phyloP scores from a whole-genome alignment of 257 asterid species.

The Eucommia ulmoides region DNA sequence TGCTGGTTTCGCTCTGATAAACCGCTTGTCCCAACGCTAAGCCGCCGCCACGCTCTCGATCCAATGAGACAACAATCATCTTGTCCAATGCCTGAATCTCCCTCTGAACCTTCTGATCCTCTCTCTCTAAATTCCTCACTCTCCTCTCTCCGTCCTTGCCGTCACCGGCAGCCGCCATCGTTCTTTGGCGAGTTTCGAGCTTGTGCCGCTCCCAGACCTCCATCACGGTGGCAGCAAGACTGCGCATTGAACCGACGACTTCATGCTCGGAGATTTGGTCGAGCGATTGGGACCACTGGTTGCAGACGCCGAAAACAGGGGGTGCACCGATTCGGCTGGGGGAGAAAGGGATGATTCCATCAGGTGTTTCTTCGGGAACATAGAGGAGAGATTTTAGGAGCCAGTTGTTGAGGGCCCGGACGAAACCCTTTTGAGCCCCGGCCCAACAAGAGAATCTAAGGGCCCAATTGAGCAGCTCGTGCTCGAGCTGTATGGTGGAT shows the following conservation, averaged over 20 bases:
- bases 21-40: slow-evolving; percentile 49
- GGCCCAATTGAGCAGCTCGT: slow-evolving; percentile 73
- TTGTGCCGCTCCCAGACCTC: slow-evolving; percentile 77
- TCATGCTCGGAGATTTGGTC: slow-evolving; percentile 75
- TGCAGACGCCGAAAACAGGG: slow-evolving; percentile 61
- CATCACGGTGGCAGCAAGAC: slow-evolving; percentile 53
- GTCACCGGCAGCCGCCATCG: too few relatives aligned
- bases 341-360: slow-evolving; percentile 79
- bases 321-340: slow-evolving; percentile 96
- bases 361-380: slow-evolving; percentile 89
- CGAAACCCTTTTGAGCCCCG: slow-evolving; percentile 61
- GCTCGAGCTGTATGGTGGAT: slow-evolving; percentile 77
- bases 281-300: slow-evolving; percentile 80
- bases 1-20: slow-evolving; percentile 75
- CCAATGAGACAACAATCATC: slow-evolving; percentile 39
- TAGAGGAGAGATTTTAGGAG: slow-evolving; percentile 85
- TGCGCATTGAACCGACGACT: slow-evolving; percentile 67
- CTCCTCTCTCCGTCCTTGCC: slow-evolving; percentile 59
- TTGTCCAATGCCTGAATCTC: slow-evolving; percentile 78
- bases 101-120: slow-evolving; percentile 77
- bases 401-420: slow-evolving; percentile 69
- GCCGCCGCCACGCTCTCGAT: slow-evolving; percentile 33
- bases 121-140: slow-evolving; percentile 69
- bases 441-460: slow-evolving; percentile 74
- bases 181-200: slow-evolving; percentile 55